phyloP scores from a whole-genome alignment of 179 eudicot species.

The Spinacia oleracea region DNA sequence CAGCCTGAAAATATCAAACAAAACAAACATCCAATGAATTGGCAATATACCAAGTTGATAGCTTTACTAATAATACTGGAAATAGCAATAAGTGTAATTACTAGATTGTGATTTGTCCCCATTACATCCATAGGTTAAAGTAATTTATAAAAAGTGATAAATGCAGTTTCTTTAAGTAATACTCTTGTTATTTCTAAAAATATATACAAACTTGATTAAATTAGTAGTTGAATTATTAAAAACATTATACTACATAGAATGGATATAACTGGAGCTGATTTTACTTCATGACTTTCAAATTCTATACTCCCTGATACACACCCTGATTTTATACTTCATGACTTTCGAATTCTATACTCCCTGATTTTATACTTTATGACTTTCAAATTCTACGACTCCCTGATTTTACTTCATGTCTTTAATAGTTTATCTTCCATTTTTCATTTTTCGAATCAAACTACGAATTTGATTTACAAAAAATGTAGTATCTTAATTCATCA shows the following conservation, averaged over 20 bases:
- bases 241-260: neutral
- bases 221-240: neutral
- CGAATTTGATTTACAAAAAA: neutral
- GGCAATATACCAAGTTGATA: neutral
- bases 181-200: neutral
- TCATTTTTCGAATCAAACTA: neutral
- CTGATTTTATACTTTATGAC: neutral
- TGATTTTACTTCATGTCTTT: neutral
- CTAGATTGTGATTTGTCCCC: neutral
- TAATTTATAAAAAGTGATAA: neutral
- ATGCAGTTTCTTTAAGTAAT: neutral
- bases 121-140: neutral
- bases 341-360: neutral
- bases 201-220: neutral
- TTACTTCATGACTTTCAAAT: neutral
- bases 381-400: neutral
- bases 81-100: neutral
- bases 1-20: conserved; percentile 52
- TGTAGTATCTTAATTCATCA: neutral
- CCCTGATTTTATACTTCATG: neutral
- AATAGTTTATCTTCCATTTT: neutral
- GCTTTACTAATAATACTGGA: neutral
- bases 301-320: too few relatives aligned
- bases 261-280: neutral
- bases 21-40: neutral